Base-by-base conservation (phyloP, 495 filamentous ascomycete species). In the Astrothelium macrocarpum region DNA sequence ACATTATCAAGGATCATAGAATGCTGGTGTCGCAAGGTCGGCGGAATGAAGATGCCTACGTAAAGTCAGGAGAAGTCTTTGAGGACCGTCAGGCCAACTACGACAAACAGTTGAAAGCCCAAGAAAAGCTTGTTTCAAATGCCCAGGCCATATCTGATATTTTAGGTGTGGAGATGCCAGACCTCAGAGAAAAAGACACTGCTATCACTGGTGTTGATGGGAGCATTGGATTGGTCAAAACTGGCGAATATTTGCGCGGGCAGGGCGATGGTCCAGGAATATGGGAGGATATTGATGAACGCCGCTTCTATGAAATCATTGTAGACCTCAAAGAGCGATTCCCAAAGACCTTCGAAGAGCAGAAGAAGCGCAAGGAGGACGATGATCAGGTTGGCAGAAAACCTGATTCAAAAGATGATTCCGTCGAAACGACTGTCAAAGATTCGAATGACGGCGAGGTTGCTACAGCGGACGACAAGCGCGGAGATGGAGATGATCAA, bases 251-350 rank as follows among this genome's bases (percentile, higher is more conserved):
- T 70, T 80, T 97, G 10, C 88, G 90, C 34, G 90, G 90, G 25
- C 89, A 94, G 69, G 86, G 87, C 4, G 94, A 97, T 65, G 93
- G 93, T 9, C 82, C 91, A n/a, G 94, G 94, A 1, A 97, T 97
- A 68, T 99, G 94, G 94, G 95, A 97, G 77, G 94, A 99, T 68
- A 94, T 97, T 70, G 94, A 99, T 49, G 92, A 99, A 73, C 82
- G 95, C 62, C 88, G 94, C 36, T 99, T 97, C 73, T 97, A 99
- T 73, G 94, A 99, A 75, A 96, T 96, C 70, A 78, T 97, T 4
- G 86, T 94, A 20, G 94, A 99, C 73, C 80, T 99, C 14, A 96
- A 96, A 71, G 91, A 93, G 67, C 93, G 95, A 67, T 94, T 99
- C 25, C 94, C 94, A 10, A 89, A 86, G 14, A 92, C 97, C 60